A percentile compares a stretch with the other conserved stretches of the same genome.
Conservation (phyloP, 2,329 filamentous ascomycete species). For the Stagonosporopsis chrysanthemi region DNA sequence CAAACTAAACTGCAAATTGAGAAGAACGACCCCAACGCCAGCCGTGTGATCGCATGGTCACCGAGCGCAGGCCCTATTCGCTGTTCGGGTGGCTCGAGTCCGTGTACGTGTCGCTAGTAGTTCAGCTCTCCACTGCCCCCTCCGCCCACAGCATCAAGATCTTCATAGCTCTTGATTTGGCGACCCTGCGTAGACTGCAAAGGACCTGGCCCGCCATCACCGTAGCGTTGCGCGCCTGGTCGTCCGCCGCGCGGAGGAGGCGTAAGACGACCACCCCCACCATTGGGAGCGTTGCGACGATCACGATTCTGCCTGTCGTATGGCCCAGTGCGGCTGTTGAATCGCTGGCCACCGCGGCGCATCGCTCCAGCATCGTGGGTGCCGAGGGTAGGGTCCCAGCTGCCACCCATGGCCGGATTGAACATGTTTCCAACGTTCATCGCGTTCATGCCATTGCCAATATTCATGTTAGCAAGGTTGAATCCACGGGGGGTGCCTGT, state of each 20-base stretch:
- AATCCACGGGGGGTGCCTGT: constrained; percentile 91
- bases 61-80: background rate
- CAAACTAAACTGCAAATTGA: constrained; percentile 22
- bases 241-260: constrained; percentile 58
- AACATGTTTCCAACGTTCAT: constrained; percentile 56
- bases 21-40: constrained; percentile 27
- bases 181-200: constrained; percentile 91
- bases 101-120: constrained; percentile 63
- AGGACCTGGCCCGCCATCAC: constrained; percentile 79
- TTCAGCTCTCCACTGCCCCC: constrained; percentile 83
- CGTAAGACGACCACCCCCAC: constrained; percentile 57
- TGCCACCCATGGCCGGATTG: constrained; percentile 57
- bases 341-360: constrained; percentile 50
- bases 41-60: constrained; percentile 21
- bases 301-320: constrained; percentile 52
- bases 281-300: constrained; percentile 55
- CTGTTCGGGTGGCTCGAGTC: background rate
- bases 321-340: constrained; percentile 50
- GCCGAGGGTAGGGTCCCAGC: constrained; percentile 61
- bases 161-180: constrained; percentile 96
- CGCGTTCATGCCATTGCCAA: constrained; percentile 58
- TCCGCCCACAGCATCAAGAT: constrained; percentile 77
- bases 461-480: constrained; percentile 76
- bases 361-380: constrained; percentile 53
- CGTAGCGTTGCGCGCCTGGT: constrained; percentile 69